These are phyloP conservation scores for Podila epicladia DNA, from an alignment of 192 early-diverging fungal species.

Conservation along the genomic window DNA sequence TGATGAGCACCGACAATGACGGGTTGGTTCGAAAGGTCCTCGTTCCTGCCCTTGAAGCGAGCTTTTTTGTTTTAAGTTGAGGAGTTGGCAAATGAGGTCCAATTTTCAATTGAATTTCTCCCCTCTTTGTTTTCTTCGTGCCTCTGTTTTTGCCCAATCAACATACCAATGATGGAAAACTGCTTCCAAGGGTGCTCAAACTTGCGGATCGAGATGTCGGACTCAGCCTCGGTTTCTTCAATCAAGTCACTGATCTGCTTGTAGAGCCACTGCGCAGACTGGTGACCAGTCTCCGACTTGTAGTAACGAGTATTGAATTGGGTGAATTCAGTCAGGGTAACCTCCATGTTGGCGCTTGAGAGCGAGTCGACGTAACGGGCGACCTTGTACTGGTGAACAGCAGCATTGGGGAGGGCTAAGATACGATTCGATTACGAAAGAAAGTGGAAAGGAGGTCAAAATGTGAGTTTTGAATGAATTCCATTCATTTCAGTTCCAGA, in stretches of 20 bases:
- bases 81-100: no score
- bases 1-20: slow-evolving; percentile 93
- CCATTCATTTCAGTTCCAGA: no score
- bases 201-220: slow-evolving; percentile 72
- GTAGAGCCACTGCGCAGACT: slow-evolving; percentile 78
- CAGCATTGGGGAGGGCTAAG: slow-evolving; percentile 61
- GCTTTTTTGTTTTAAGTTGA: no score
- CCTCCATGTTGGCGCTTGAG: slow-evolving; percentile 71
- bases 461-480: no score
- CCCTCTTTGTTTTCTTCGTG: no score
- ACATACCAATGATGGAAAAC: slow-evolving; percentile 73
- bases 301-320: slow-evolving; percentile 92
- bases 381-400: slow-evolving; percentile 70
- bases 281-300: slow-evolving; percentile 71
- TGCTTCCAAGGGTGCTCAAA: slow-evolving; percentile 89
- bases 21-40: slow-evolving; percentile 58
- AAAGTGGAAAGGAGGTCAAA: no score
- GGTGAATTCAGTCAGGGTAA: slow-evolving; percentile 81
- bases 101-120: no score
- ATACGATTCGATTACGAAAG: no score
- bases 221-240: slow-evolving; percentile 15
- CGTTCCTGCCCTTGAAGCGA: slow-evolving; percentile 74
- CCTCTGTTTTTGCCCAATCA: no score
- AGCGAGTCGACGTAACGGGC: slow-evolving; percentile 66
- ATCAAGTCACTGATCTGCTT: slow-evolving; percentile 63